Evolutionary conservation across 129 eudicot genomes (phyloP), one percentile per base, ranked within the genome.

Genomic region (Tanacetum coccineum): DNA sequence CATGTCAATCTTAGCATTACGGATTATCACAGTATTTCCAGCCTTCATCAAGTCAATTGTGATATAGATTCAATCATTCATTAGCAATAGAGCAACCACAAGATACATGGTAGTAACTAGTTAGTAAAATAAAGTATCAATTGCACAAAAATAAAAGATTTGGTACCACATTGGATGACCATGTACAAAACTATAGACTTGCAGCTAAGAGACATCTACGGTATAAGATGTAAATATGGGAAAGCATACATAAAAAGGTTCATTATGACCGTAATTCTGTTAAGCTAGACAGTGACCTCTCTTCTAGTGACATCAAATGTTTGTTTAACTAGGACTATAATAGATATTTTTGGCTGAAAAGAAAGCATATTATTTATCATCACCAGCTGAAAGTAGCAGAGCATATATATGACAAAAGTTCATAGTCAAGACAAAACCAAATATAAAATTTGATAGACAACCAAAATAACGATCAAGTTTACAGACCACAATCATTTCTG

Each of bases 1-100:
- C 95, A 87, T 87, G 74, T 87, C 95, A 62, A 84, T 87, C 78
- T 87, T 87, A 4, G 95, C 82, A 80, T 87, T 87, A 22, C 91
- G 84, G 62, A 87, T 81, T n/a, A 87, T 84, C 66, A 87, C 81
- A 46, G 95, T 84, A 46, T 58, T 73, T 46, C 82, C 95, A 57
- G 95, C 73, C 81, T 80, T 82, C 95, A 87, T 84, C 77, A 84
- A 68, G 50, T 87, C 95, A 70, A 87, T 91, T 87, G 95, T 73
- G 53, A 14, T 19, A 13, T 6, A 36, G 0, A 10, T 20, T 15
- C 25, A 21, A 53, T 32, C 39, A 64, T 40, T 32, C 74, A 60
- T 69, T 45, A 66, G 25, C 12, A 72, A 59, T 58, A 64, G 4
- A 55, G 2, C 53, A 50, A 14, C 32, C 11, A 64, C 19, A 18